A percentile compares a stretch with the other conserved stretches of the same genome.
Conservation (phyloP, 352 stramenopile species). For the Pythium biforme region DNA sequence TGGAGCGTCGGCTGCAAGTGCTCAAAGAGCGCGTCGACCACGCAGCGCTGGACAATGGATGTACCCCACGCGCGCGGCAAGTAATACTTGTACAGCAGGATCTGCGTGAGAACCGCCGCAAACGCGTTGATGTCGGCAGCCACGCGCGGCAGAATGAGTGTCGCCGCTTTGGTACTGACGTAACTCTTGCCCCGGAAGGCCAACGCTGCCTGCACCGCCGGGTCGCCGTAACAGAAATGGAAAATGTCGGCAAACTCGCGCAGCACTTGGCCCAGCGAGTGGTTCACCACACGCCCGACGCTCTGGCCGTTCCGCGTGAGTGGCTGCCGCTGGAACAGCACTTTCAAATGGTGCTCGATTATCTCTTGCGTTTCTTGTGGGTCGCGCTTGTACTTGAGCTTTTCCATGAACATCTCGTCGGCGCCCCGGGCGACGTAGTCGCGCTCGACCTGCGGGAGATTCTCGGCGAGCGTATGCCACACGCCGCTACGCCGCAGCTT, state of each 20-base stretch:
- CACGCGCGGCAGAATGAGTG: conserved; percentile 36
- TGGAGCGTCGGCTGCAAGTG: conserved; percentile 62
- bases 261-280: conserved; percentile 51
- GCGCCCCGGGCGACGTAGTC: conserved; percentile 52
- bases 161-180: background rate
- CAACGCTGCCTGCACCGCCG: conserved; percentile 19
- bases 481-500: conserved; percentile 14
- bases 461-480: conserved; percentile 43
- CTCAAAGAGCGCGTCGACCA: conserved; percentile 62
- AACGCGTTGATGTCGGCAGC: conserved; percentile 57
- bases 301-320: conserved; percentile 42
- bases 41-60: conserved; percentile 36
- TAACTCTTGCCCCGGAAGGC: background rate
- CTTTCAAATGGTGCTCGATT: conserved; percentile 44
- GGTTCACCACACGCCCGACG: conserved; percentile 39
- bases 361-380: conserved; percentile 31
- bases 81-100: conserved; percentile 60
- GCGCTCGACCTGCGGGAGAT: conserved; percentile 40
- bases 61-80: conserved; percentile 21
- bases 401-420: conserved; percentile 59
- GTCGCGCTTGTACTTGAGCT: conserved; percentile 58
- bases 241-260: conserved; percentile 56
- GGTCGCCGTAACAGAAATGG: conserved; percentile 37
- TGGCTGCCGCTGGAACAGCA: conserved; percentile 35
- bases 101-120: conserved; percentile 44